phyloP scores from a whole-genome alignment of 331 rosid genomes.

The Rhamnella rubrinervis region DNA sequence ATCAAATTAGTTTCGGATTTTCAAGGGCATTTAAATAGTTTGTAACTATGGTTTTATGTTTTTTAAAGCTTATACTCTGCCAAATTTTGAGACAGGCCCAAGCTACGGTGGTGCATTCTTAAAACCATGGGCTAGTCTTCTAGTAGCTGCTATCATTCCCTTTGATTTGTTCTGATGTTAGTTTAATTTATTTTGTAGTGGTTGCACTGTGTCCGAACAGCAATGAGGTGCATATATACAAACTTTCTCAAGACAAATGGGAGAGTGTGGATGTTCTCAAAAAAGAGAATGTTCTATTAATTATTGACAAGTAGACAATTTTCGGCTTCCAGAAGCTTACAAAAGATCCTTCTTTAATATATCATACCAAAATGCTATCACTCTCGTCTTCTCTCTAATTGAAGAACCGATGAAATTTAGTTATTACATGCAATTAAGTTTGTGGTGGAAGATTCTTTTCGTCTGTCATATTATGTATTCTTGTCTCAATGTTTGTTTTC shows the following conservation, averaged over 20 bases:
- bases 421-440: not conserved
- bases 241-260: conserved; percentile 80
- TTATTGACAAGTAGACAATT: not conserved
- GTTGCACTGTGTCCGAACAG: conserved; percentile 90
- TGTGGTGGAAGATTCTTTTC: not conserved
- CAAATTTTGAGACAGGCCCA: too few species aligned
- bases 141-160: not conserved
- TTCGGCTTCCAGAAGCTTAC: not conserved
- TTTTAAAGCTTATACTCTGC: too few species aligned
- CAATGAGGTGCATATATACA: conserved; percentile 87
- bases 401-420: not conserved
- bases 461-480: not conserved
- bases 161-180: conserved; percentile 10
- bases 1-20: too few species aligned
- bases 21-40: too few species aligned
- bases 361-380: not conserved
- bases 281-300: not conserved
- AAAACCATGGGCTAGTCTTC: too few species aligned
- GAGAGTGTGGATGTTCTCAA: conserved; percentile 52
- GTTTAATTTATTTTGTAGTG: conserved; percentile 51
- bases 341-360: not conserved
- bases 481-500: not conserved
- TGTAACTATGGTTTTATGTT: too few species aligned
- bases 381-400: not conserved
- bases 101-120: too few species aligned